Base-by-base conservation (phyloP, 306 rosid genomes). In the Cicer chorassanicum region DNA sequence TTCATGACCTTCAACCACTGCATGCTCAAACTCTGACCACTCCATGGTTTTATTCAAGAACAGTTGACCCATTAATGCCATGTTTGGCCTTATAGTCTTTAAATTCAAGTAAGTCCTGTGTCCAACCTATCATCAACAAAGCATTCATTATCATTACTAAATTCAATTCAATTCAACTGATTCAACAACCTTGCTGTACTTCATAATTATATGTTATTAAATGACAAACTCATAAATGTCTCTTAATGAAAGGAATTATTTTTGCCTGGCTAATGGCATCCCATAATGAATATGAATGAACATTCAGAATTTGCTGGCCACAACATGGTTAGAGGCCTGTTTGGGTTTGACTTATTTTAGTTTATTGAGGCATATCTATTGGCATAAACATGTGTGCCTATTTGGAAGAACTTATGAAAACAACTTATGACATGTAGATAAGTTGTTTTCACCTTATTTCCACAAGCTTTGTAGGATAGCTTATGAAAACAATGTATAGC, bases 21-120 rank as follows among this genome's bases (percentile, higher is more conserved):
- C 59, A 77, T 80, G 78, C 82, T 88, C 83, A 75, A 95, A 95
- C 13, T 90, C 96, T 21, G 88, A 62, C 99, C 99, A 95, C 40
- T 81, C 79, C 0, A 89, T 84, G 84, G 72, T 86, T 89, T 92
- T 95, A 54, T 95, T 95, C 75, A 90, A 85, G 89, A 95, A 92
- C 1, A 95, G 98, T 48, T 90, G 96, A 19, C 99, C 99, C 92
- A 92, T 67, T 14, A 95, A 73, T 59, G 84, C 88, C 99, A 95
- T 92, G 83, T 89, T 95, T 49, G 99, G 99, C 84, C 99, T 90
- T 59, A 95, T 84, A 2, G 98, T 95, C 85, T 95, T 95, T 82
- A 83, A 74, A 87, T 89, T 95, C 82, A 82, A 84, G 66, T 85
- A 95, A 39, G 97, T 95, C 41, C 99, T 82, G 78, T 95, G 99